A percentile compares a stretch with the other conserved stretches of the same genome.
These are phyloP conservation scores for Colletotrichum sp. DNA, from an alignment of 2,329 filamentous ascomycete genomes.

Conservation along the genomic window DNA sequence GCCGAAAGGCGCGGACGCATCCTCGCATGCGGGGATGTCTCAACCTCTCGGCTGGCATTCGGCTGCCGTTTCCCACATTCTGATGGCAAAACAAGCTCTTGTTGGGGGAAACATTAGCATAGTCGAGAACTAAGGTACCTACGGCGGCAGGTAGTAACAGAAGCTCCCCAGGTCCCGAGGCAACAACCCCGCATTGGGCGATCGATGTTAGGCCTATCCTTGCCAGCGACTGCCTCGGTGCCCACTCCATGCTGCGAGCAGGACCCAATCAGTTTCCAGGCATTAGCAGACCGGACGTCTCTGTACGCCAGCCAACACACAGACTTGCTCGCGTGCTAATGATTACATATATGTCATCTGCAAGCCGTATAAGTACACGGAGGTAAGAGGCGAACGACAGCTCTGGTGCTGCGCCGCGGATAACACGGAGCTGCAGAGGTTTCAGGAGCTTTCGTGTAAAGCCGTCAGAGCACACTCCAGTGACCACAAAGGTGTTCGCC, in stretches of 20 bases:
- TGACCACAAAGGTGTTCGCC: background rate
- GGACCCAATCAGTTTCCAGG: background rate
- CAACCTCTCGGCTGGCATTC: background rate
- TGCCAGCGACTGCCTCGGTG: background rate
- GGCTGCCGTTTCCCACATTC: background rate
- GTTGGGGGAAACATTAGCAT: background rate
- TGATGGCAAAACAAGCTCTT: background rate
- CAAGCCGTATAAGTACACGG: background rate
- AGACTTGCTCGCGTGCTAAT: background rate
- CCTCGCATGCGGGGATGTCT: background rate
- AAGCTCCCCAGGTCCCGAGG: background rate
- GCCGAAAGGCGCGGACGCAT: background rate
- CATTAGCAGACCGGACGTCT: background rate
- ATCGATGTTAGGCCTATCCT: background rate
- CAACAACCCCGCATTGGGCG: constrained; percentile 8
- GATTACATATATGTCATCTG: background rate
- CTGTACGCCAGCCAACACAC: background rate
- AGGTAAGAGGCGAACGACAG: background rate
- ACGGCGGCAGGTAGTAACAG: background rate
- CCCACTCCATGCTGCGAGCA: background rate
- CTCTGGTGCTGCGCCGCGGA: background rate
- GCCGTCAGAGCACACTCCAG: background rate
- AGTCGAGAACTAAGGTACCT: background rate
- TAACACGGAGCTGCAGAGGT: background rate
- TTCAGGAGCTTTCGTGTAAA: background rate